Evolutionary conservation across 345 rosid genomes (phyloP), one percentile per base, ranked within the genome.

Genomic region (Brassica cretica): DNA sequence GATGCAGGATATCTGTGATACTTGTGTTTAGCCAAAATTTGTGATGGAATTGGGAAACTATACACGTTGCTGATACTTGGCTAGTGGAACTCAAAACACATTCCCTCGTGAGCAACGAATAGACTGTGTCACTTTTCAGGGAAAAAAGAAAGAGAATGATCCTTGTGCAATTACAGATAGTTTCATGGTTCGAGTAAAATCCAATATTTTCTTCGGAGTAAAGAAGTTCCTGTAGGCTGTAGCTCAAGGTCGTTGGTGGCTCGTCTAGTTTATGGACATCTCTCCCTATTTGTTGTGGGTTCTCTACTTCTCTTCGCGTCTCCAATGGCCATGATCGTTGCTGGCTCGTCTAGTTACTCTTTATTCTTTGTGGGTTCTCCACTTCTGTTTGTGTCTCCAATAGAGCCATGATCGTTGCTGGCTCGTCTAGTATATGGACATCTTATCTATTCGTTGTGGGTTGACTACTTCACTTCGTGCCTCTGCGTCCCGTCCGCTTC

Each of bases 1-100:
- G 78, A 64, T 79, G 82, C 82, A 79, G 82, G 82, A 79, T 68
- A 5, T 63, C 61, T 62, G 12, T 59, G 77, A 74, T 78, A 73
- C 64, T 73, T 30, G 66, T 66, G 67, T 65, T 77, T 72, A 78
- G 55, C 77, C 63, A 49, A 53, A 73, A 72, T 73, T 72, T 66
- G 77, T 72, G 81, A 72, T 72, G 81, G 68, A 30, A 78, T 72
- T 78, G 69, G 81, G 76, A 71, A 71, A 27, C 12, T 39, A 29
- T 39, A 39, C 49, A 41, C 76, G 66, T 64, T 71, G 66, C 49
- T 65, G 76, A 59, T 78, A 58, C 77, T 72, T 72, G 77, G 62
- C 73, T 49, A 58, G 68, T 72, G 81, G 69, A 72, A 44, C 63
- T 14, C 79, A 76, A 39, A 76, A 76, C 12, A 18, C 10, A n/a